Conservation (phyloP, 495 filamentous ascomycete genomes). For the Xylona heveae region DNA sequence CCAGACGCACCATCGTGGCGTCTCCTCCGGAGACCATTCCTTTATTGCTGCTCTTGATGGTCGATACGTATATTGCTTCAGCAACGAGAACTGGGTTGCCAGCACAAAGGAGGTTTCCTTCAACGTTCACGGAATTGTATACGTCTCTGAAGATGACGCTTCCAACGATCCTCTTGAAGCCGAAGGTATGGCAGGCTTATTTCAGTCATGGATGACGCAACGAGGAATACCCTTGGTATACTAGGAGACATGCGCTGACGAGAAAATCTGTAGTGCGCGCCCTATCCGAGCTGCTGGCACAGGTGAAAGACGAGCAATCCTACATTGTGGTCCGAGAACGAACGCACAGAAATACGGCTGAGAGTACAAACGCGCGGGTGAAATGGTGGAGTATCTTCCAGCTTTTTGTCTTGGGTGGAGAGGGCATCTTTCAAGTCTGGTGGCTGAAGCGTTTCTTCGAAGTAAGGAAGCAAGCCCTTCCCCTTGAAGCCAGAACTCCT, state of each 20-base stretch:
- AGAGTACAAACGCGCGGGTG: constrained; percentile 90
- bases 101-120: constrained; percentile 93
- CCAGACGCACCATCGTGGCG: constrained; percentile 53
- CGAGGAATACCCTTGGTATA: constrained; percentile 5
- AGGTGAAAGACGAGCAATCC: constrained; percentile 92
- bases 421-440: constrained; percentile 97
- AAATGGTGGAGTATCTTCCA: constrained; percentile 99
- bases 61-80: constrained; percentile 92
- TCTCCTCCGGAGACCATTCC: constrained; percentile 80
- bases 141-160: constrained; percentile 74
- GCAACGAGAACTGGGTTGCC: constrained; percentile 87
- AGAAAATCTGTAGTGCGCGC: constrained; percentile 46
- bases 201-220: neutral
- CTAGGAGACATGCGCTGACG: constrained; percentile 3
- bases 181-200: constrained; percentile 37
- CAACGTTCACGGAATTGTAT: constrained; percentile 97
- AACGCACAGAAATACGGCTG: constrained; percentile 91
- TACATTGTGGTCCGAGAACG: constrained; percentile 93
- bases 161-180: constrained; percentile 72
- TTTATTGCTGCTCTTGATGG: constrained; percentile 76
- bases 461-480: constrained; percentile 37
- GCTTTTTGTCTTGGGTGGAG: constrained; percentile 67
- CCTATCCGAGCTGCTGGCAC: constrained; percentile 65
- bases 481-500: too few species aligned
- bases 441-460: constrained; percentile 98